Evolutionary conservation across 306 rosid genomes (phyloP).

Genomic region (Hippophae rhamnoides): DNA sequence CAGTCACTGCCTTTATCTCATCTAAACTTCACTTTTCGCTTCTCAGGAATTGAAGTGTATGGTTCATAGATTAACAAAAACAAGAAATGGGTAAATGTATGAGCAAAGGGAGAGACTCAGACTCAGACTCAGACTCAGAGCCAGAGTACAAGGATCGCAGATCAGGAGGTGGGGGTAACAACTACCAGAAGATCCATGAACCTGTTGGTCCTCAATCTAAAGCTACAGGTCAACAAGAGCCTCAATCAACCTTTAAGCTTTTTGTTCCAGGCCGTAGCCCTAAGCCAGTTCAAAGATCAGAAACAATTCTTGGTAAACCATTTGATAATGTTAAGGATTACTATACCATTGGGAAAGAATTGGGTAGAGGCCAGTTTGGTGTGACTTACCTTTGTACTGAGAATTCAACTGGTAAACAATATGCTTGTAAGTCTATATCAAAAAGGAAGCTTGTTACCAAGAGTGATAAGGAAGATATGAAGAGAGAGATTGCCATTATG

Average conservation of each 20-base stretch:
- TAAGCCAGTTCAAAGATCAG: constrained; percentile 24
- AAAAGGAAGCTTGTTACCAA: constrained; percentile 65
- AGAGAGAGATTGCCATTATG: constrained; percentile 83
- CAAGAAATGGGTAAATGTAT: constrained; percentile 55
- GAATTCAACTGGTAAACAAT: constrained; percentile 26
- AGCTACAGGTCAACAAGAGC: constrained; percentile 5
- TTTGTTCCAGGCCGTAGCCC: constrained; percentile 30
- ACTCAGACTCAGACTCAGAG: constrained; percentile 17
- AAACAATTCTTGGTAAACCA: constrained; percentile 55
- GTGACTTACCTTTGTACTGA: constrained; percentile 40
- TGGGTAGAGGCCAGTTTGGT: constrained; percentile 91
- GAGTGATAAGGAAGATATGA: constrained; percentile 66
- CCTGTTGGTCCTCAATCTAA: constrained; percentile 27
- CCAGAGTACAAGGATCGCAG: constrained; percentile 26
- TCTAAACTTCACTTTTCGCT: constrained; percentile 14
- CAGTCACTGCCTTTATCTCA: constrained; percentile 9
- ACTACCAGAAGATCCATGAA: constrained; percentile 32
- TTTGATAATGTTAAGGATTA: constrained; percentile 56
- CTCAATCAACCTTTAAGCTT: constrained; percentile 25
- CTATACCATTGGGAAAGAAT: constrained; percentile 60
- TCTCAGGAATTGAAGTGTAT: neutral
- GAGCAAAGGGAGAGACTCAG: constrained; percentile 23
- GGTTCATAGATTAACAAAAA: neutral
- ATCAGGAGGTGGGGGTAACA: constrained; percentile 29
- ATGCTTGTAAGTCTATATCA: constrained; percentile 81